Conservation (phyloP, 805 yeast species). For the Saccharomyces mikatae region DNA sequence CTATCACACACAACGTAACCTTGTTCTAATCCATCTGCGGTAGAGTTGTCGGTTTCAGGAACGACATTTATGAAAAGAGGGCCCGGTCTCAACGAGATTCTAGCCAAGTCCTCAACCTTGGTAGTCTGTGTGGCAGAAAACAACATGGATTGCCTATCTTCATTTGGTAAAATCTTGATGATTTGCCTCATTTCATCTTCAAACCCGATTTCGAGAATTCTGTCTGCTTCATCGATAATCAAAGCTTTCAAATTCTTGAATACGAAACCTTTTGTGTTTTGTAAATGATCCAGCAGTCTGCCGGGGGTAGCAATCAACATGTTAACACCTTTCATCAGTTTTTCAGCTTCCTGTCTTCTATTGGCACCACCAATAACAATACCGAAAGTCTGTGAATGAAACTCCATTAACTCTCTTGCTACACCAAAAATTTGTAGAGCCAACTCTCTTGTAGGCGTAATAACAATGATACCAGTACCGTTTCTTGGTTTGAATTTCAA, state of each 20-base stretch:
- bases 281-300: slow-evolving; percentile 89
- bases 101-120: slow-evolving; percentile 94
- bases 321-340: slow-evolving; percentile 88
- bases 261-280: slow-evolving; percentile 87
- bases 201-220: slow-evolving; percentile 94
- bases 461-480: slow-evolving; percentile 94
- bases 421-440: slow-evolving; percentile 98
- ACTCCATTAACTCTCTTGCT: slow-evolving; percentile 85
- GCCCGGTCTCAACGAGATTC: slow-evolving; percentile 90
- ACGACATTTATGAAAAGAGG: slow-evolving; percentile 92
- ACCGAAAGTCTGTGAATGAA: slow-evolving; percentile 89
- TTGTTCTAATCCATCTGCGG: slow-evolving; percentile 96
- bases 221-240: slow-evolving; percentile 95
- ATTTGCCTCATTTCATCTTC: slow-evolving; percentile 99
- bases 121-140: slow-evolving; percentile 99
- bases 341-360: slow-evolving; percentile 95
- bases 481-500: slow-evolving; percentile 94
- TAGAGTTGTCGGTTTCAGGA: slow-evolving; percentile 70
- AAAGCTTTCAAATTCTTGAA: slow-evolving; percentile 91
- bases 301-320: slow-evolving; percentile 96
- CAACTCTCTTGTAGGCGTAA: slow-evolving; percentile 95
- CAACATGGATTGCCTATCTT: slow-evolving; percentile 91
- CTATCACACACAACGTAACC: slow-evolving; percentile 97
- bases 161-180: slow-evolving; percentile 84
- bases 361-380: slow-evolving; percentile 98